These are phyloP conservation scores for Lactarius pseudohatsudake DNA, from an alignment of 768 basidiomycete species.

Conservation along the genomic window DNA sequence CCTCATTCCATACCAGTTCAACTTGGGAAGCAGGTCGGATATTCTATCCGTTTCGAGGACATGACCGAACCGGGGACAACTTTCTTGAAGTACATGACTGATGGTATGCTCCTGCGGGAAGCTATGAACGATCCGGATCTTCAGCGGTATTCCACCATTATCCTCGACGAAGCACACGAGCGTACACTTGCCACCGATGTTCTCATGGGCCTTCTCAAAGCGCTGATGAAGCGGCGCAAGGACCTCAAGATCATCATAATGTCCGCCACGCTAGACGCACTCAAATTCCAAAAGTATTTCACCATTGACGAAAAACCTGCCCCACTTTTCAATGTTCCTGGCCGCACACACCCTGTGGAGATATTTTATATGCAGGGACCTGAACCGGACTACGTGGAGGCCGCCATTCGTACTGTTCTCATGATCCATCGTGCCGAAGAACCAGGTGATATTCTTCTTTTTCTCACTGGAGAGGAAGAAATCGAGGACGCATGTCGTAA, in stretches of 20 bases:
- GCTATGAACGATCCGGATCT: constrained; percentile 96
- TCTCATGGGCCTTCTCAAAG: constrained; percentile 94
- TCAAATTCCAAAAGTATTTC: constrained; percentile 97
- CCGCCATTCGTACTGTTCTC: constrained; percentile 91
- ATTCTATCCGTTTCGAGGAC: constrained; percentile 98
- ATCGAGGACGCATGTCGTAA: constrained; percentile 96
- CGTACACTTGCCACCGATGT: constrained; percentile 97
- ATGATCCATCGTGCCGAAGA: constrained; percentile 98
- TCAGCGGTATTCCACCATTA: constrained; percentile 92
- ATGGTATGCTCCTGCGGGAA: constrained; percentile 99
- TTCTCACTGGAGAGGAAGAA: constrained; percentile 98
- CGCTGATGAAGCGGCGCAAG: constrained; percentile 69
- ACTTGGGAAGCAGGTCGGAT: constrained; percentile 94
- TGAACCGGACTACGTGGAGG: constrained; percentile 95
- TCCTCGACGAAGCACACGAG: constrained; percentile 98
- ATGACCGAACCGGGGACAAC: constrained; percentile 88
- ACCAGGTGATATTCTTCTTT: constrained; percentile 87
- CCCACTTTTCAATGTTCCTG: constrained; percentile 88
- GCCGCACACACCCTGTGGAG: constrained; percentile 93
- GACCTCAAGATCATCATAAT: constrained; percentile 98
- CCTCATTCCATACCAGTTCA: constrained; percentile 52
- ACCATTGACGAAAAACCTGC: constrained; percentile 47
- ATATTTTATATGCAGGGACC: constrained; percentile 89
- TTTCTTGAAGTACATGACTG: constrained; percentile 99
- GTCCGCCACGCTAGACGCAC: constrained; percentile 95